phyloP scores from a whole-genome alignment of 1,284 basidiomycete species.

The Rhodotorula sp. region DNA sequence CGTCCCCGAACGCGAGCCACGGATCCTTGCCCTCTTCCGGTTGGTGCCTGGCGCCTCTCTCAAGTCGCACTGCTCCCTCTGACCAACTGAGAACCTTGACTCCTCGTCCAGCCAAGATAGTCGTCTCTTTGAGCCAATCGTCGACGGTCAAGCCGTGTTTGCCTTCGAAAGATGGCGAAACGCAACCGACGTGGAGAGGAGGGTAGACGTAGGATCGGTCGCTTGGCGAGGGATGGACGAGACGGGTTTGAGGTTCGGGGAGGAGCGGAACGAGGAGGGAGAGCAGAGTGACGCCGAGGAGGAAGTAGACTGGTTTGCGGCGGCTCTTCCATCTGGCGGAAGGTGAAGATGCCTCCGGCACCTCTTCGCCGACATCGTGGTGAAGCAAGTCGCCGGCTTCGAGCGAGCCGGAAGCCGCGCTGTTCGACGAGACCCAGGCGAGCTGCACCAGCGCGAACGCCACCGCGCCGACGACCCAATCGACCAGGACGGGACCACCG shows the following conservation, averaged over 20 bases:
- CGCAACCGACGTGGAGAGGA: conserved; percentile 28
- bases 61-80: conserved; percentile 19
- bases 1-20: conserved; percentile 14
- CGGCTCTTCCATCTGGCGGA: no score
- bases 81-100: conserved; percentile 24
- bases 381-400: neutral
- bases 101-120: neutral
- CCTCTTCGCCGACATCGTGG: neutral
- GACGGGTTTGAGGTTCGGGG: neutral
- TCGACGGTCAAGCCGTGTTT: neutral
- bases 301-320: neutral
- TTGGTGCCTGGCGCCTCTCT: neutral
- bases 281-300: neutral
- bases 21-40: conserved; percentile 1
- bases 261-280: neutral
- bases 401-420: neutral
- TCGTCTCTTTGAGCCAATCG: conserved; percentile 18
- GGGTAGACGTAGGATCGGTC: conserved; percentile 19
- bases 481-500: conserved; percentile 7
- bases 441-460: conserved; percentile 5
- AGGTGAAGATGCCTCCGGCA: no score
- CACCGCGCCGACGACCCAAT: neutral
- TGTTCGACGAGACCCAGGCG: neutral
- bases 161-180: conserved; percentile 5
- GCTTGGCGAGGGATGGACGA: conserved; percentile 10